Evolutionary conservation across 2,329 filamentous ascomycete species (phyloP).

Genomic region (Penicillium sp.): DNA sequence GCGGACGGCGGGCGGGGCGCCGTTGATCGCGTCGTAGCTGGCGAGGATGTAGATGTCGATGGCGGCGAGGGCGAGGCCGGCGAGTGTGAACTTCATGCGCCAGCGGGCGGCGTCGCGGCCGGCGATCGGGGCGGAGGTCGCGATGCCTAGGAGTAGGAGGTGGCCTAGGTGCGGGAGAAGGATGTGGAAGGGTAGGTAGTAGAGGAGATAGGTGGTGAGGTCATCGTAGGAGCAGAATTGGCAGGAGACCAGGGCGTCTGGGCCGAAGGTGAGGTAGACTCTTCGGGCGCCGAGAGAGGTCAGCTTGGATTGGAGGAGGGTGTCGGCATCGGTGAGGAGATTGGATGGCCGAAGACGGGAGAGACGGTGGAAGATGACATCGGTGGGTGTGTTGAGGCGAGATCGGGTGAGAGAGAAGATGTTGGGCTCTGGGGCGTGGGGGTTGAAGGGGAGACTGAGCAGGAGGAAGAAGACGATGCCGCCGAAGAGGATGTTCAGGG

Average conservation of each 20-base stretch:
- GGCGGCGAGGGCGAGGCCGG: conserved; percentile 58
- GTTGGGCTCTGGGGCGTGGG: conserved; percentile 57
- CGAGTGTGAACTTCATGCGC: conserved; percentile 69
- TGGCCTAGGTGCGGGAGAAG: conserved; percentile 79
- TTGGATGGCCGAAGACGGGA: conserved; percentile 43
- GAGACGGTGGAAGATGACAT: conserved; percentile 80
- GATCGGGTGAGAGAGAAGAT: conserved; percentile 77
- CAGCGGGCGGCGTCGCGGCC: conserved; percentile 67
- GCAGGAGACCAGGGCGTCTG: conserved; percentile 70
- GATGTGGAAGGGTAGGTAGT: conserved; percentile 70
- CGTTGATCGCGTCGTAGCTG: conserved; percentile 59
- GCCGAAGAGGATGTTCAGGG: conserved; percentile 55
- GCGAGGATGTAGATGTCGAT: conserved; percentile 67
- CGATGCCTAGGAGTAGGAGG: conserved; percentile 68
- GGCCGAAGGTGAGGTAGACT: conserved; percentile 82
- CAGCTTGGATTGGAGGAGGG: conserved; percentile 67
- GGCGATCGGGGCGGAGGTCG: conserved; percentile 68
- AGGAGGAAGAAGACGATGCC: conserved; percentile 56
- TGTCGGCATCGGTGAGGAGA: conserved; percentile 57
- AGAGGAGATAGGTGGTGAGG: conserved; percentile 72
- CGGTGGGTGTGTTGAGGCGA: conserved; percentile 80
- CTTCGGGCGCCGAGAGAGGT: conserved; percentile 70
- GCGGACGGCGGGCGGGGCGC: conserved; percentile 62
- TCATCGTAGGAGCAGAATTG: conserved; percentile 79
- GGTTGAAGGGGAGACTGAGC: conserved; percentile 69